Percentiles rank a stretch among this genome's conserved stretches.
Conservation (phyloP, 108 stramenopile species). For the Skeletonema marinoi region DNA sequence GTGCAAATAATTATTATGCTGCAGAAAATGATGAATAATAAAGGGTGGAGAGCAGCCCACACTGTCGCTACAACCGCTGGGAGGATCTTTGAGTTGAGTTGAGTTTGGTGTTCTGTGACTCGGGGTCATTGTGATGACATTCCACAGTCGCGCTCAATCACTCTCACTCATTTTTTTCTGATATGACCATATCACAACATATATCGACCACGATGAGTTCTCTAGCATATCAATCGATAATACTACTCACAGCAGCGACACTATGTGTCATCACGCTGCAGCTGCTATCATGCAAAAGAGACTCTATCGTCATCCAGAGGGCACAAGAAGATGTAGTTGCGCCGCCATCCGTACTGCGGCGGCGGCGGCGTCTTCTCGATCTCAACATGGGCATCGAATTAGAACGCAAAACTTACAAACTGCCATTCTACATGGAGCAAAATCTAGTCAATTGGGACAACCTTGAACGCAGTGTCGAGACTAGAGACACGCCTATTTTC, state of each 20-base stretch:
- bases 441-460: constrained; percentile 35
- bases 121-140: too few relatives aligned
- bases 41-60: too few relatives aligned
- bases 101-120: too few relatives aligned
- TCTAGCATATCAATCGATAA: background rate
- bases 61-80: too few relatives aligned
- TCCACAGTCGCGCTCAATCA: too few relatives aligned
- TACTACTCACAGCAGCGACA: background rate
- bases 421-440: constrained; percentile 16
- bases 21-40: too few relatives aligned
- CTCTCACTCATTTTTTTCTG: too few relatives aligned
- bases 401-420: constrained; percentile 29
- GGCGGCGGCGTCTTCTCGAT: constrained; percentile 1
- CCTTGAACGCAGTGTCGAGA: background rate
- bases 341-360: background rate
- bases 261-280: background rate
- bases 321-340: background rate
- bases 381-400: constrained; percentile 20
- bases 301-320: background rate
- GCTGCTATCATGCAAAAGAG: background rate
- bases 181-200: too few relatives aligned
- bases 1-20: too few relatives aligned
- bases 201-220: too few relatives aligned
- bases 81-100: too few relatives aligned
- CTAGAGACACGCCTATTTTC: constrained; percentile 38